Base-by-base conservation (phyloP, 306 rosid genomes). In the Corylus heterophylla region DNA sequence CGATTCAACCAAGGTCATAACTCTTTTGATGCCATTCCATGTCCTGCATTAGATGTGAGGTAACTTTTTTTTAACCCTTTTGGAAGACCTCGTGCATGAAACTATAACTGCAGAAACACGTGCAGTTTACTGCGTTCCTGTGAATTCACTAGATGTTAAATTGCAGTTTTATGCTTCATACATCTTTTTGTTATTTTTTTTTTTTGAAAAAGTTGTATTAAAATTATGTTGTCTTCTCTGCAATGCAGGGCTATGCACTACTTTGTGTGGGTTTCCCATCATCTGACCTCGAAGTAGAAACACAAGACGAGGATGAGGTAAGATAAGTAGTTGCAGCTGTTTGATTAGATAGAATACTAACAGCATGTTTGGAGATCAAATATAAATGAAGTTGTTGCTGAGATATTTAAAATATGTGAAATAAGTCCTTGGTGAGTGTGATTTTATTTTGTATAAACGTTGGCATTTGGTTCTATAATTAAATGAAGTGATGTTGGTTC, bases 291-390 rank as follows among this genome's bases (percentile, higher is more conserved):
- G 97, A 95, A 86, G 99, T 93, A 25, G 99, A 95, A 90, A 95
- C 99, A 27, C 99, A 95, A 86, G 99, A 95, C 39, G 99, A 95
- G 86, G 99, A 95, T 82, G 99, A 95, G 98, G 99, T 93, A 87
- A 82, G 76, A 75, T 69, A 71, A 62, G 56, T 45, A 61, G 48
- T 59, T 59, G 12, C 45, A 54, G 39, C 68, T 50, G 48, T 79
- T 70, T 73, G 18, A 54, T 82, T 74, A 20, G 74, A 52, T 66
- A 62, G 69, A 58, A 31, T 68, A 47, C 50, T 79, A 47, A 29
- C 31, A 74, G 55, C 78, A 16, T 74, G 20, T 68, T 74, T 55
- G 25, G 66, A 66, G 74, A 51, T 64, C 54, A 48, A 76, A 69
- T 2, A 27, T 77, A 74, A 75, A 27, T 35, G 37, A 44, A 39